phyloP scores from a whole-genome alignment of 176 grass and related monocot species.

The Urochloa ruziziensis region DNA sequence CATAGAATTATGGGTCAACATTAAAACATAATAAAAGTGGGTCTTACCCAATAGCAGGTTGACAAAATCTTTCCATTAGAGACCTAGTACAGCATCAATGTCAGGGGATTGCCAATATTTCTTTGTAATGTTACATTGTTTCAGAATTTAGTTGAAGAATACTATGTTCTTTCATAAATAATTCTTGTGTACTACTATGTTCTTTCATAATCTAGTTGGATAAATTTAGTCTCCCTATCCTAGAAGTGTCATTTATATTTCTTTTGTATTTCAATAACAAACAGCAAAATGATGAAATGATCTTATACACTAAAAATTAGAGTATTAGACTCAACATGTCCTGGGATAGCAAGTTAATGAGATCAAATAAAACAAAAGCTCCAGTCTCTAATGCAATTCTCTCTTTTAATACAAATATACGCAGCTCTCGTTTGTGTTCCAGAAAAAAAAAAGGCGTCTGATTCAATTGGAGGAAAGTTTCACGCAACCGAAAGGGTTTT shows the following conservation, averaged over 20 bases:
- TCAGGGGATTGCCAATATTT: constrained; percentile 6
- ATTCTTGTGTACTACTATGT: not conserved
- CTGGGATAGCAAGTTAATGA: not conserved
- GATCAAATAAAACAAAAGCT: not conserved
- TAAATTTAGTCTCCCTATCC: not conserved
- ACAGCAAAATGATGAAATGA: not conserved
- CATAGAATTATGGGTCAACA: constrained; percentile 8
- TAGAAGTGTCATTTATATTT: not conserved
- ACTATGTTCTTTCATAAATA: not conserved
- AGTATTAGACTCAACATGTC: not conserved
- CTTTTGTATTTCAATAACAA: not conserved
- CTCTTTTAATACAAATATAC: too few relatives aligned
- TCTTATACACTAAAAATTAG: not conserved
- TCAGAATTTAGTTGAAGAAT: not conserved
- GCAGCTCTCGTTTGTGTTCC: too few relatives aligned
- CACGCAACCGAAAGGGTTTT: not conserved
- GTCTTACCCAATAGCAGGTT: not conserved
- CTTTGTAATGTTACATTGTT: not conserved
- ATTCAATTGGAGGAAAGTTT: not conserved
- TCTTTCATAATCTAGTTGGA: not conserved
- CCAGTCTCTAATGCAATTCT: not conserved
- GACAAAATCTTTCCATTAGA: not conserved
- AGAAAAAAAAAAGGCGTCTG: too few relatives aligned
- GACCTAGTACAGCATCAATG: not conserved
- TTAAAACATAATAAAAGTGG: not conserved